Percentiles rank a stretch among this genome's conserved stretches.
These are phyloP conservation scores for Kurtzmaniella fragi DNA, from an alignment of 805 yeast genomes.

Conservation along the genomic window DNA sequence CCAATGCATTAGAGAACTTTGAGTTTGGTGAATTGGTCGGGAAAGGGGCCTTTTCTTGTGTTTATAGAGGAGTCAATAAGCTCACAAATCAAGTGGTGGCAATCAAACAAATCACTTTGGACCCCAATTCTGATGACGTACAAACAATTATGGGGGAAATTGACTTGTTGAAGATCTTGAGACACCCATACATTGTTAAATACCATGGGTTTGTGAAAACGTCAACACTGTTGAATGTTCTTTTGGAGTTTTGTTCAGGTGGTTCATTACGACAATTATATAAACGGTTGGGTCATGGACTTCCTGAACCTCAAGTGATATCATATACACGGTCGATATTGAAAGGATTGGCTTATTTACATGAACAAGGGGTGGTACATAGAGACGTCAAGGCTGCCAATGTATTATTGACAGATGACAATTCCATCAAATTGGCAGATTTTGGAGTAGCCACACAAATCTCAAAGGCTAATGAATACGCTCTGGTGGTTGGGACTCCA, in stretches of 20 bases:
- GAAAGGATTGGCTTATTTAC: slow-evolving; percentile 58
- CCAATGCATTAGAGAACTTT: slow-evolving; percentile 44
- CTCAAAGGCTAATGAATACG: slow-evolving; percentile 20
- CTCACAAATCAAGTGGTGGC: slow-evolving; percentile 69
- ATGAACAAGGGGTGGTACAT: slow-evolving; percentile 70
- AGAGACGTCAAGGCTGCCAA: slow-evolving; percentile 95
- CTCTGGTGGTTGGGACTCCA: slow-evolving; percentile 74
- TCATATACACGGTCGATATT: slow-evolving; percentile 50
- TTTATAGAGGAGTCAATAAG: slow-evolving; percentile 67
- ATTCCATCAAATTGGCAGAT: slow-evolving; percentile 83
- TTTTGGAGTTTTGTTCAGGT: slow-evolving; percentile 57
- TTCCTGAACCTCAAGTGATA: slow-evolving; percentile 51
- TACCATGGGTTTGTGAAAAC: slow-evolving; percentile 64
- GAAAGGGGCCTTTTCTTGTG: slow-evolving; percentile 87
- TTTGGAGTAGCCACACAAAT: slow-evolving; percentile 87
- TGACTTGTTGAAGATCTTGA: slow-evolving; percentile 56
- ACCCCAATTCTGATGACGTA: slow-evolving; percentile 37
- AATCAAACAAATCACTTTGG: slow-evolving; percentile 69
- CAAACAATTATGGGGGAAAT: slow-evolving; percentile 59
- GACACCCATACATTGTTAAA: slow-evolving; percentile 63
- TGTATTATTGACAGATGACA: slow-evolving; percentile 59
- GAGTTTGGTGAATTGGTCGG: slow-evolving; percentile 65
- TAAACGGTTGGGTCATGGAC: slow-evolving; percentile 42
- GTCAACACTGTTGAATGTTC: slow-evolving; percentile 46
- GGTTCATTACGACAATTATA: slow-evolving; percentile 60